Evolutionary conservation across 805 yeast species (phyloP).

Genomic region (Diddensiella transvaalensis): DNA sequence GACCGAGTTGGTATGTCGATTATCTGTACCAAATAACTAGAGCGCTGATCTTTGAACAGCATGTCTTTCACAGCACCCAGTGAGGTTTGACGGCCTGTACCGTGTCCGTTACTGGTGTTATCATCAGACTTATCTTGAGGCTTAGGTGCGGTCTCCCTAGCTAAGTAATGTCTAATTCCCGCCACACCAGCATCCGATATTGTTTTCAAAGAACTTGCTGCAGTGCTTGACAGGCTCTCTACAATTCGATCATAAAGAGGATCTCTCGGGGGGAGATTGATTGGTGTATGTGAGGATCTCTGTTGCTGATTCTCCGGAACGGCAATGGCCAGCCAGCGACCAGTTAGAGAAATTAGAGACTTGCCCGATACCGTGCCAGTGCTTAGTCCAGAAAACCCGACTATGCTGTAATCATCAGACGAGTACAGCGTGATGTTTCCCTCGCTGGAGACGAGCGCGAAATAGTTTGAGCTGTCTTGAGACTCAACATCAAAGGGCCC

Average conservation of each 20-base stretch:
- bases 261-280: slow-evolving; percentile 44
- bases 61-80: slow-evolving; percentile 13
- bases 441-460: slow-evolving; percentile 21
- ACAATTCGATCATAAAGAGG: slow-evolving; percentile 47
- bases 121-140: background rate
- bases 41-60: slow-evolving; percentile 24
- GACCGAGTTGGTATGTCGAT: slow-evolving; percentile 45
- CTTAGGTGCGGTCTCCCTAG: background rate
- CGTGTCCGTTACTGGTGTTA: background rate
- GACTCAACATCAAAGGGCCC: slow-evolving; percentile 17
- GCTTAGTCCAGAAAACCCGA: slow-evolving; percentile 20
- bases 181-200: slow-evolving; percentile 48
- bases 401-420: slow-evolving; percentile 9
- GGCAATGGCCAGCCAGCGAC: slow-evolving; percentile 47
- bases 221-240: slow-evolving; percentile 47
- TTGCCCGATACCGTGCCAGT: slow-evolving; percentile 21
- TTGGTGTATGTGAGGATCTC: slow-evolving; percentile 36
- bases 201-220: slow-evolving; percentile 46
- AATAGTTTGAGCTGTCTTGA: slow-evolving; percentile 9
- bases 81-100: background rate
- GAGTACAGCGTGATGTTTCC: slow-evolving; percentile 24
- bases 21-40: slow-evolving; percentile 38
- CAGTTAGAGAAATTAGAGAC: slow-evolving; percentile 49
- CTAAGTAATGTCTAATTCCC: slow-evolving; percentile 36
- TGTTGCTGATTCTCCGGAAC: slow-evolving; percentile 31